Base-by-base conservation (phyloP, 306 rosid species). In the Carpinus viminea region DNA sequence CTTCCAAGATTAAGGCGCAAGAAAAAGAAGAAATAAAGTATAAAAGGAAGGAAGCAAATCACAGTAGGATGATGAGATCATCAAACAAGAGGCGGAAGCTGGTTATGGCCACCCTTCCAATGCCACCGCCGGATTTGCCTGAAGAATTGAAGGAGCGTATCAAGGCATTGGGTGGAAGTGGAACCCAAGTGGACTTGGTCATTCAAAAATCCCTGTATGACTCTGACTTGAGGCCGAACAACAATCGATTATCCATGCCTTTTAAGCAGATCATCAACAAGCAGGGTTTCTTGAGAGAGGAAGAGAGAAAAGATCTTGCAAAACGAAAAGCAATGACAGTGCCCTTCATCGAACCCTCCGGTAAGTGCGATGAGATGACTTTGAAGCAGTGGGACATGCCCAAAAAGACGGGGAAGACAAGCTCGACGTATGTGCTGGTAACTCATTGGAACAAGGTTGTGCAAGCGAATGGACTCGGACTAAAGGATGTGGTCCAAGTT, bases 331-430 rank as follows among this genome's bases (percentile, higher is more conserved):
- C 4, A n/a, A 68, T n/a, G 17, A 28, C 7, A 43, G 31, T 41
- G 11, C 52, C 13, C n/a, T 43, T 68, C 28, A 43, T 68, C 1
- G 51, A 18, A 16, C 52, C 72, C 24, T 68, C 16, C 1, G 3
- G 4, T 18, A 15, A 4, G 50, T 8, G 9, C 4, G n/a, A 3
- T 4, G 8, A 38, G 52, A 43, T 43, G 4, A 8, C 17, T 8
- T 43, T 68, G 50, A 11, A 24, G 52, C 31, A 68, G 17, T 68
- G 72, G 72, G 9, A 68, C 72, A 68, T 68, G 72, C 48, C 8
- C 48, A 68, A 41, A 16, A 10, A 12, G 4, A 2, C 52, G 2
- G 31, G 72, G 24, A 41, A 3, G 0, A 68, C 2, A 7, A 17
- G 52, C 26, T 68, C 72, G 8, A 68, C 41, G 46, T 68, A 68